Base-by-base conservation (phyloP, 208 protist genomes). In the Naegleria lovaniensis region DNA sequence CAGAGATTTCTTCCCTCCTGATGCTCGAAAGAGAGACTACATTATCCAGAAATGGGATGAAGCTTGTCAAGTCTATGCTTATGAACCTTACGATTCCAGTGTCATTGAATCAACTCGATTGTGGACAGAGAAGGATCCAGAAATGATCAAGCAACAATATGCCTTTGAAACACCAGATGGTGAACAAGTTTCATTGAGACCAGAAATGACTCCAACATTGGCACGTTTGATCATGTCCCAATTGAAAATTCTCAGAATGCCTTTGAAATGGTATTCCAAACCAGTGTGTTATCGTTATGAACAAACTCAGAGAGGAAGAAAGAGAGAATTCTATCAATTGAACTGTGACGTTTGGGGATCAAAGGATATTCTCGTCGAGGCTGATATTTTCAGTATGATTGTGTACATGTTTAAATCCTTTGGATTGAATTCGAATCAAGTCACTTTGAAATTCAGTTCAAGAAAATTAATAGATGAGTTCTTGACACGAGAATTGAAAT, bases 291-390 rank as follows among this genome's bases (percentile, higher is more conserved):
- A 96, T 97, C 96, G 97, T 75, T 98, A 98, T 91, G 97, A 98
- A 94, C 92, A 95, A 85, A 97, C 97, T 92, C 97, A 96, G 75
- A 96, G 96, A 59, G 97, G 97, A 43, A 95, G 97, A 38, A 94
- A 96, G 41, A 94, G 97, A 40, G 97, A 98, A 93, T 97, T 98
- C 94, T 98, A 97, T 93, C 97, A 98, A 93, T 98, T 97, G 96
- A 98, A 98, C 93, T 98, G 98, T 97, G 97, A 98, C 92, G 98
- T 98, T 91, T 93, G 98, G 86, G 97, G 97, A 86, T 97, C 98
- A 83, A 95, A 95, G 91, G 91, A 92, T 51, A 93, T 98, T 22
- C 92, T 94, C 9, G 97, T 96, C n/a, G 96, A 98, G 94, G 97
- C 97, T 83, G 97, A 98, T 94, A 93, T 98, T 79, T 92, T 98